Evolutionary conservation across 2,329 filamentous ascomycete genomes (phyloP).

Genomic region (Bipolaris bicolor): DNA sequence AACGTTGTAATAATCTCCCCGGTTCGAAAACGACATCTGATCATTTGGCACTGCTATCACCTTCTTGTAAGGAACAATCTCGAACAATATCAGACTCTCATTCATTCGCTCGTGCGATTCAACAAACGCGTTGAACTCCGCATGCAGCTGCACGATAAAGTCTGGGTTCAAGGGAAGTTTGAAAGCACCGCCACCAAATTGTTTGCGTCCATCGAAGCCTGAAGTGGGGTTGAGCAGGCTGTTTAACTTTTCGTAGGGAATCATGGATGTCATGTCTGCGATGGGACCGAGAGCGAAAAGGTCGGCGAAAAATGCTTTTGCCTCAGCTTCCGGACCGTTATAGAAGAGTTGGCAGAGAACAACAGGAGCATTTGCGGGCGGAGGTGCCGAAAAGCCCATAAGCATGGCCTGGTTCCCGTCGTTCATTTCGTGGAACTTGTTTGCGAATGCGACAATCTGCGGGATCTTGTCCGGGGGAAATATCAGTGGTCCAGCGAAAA

Average conservation of each 20-base stretch:
- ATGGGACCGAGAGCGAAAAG: constrained; percentile 38
- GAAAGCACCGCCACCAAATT: constrained; percentile 47
- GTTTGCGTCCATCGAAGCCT: constrained; percentile 47
- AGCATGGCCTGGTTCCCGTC: constrained; percentile 41
- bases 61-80: constrained; percentile 37
- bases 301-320: constrained; percentile 30
- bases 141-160: constrained; percentile 34
- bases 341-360: constrained; percentile 42
- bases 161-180: constrained; percentile 37
- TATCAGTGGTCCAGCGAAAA: constrained; percentile 48
- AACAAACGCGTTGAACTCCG: constrained; percentile 38
- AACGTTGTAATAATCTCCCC: constrained; percentile 45
- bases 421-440: constrained; percentile 37
- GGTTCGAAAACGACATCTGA: constrained; percentile 36
- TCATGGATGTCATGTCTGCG: constrained; percentile 28
- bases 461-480: constrained; percentile 42
- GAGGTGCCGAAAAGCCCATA: constrained; percentile 36
- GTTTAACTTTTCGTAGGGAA: constrained; percentile 47
- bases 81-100: constrained; percentile 40
- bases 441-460: constrained; percentile 36
- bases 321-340: constrained; percentile 45
- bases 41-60: constrained; percentile 33
- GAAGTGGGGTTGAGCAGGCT: constrained; percentile 35
- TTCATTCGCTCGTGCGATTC: constrained; percentile 27
- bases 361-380: constrained; percentile 38